Base-by-base conservation (phyloP, 805 yeast species). In the Metschnikowia proteae region DNA sequence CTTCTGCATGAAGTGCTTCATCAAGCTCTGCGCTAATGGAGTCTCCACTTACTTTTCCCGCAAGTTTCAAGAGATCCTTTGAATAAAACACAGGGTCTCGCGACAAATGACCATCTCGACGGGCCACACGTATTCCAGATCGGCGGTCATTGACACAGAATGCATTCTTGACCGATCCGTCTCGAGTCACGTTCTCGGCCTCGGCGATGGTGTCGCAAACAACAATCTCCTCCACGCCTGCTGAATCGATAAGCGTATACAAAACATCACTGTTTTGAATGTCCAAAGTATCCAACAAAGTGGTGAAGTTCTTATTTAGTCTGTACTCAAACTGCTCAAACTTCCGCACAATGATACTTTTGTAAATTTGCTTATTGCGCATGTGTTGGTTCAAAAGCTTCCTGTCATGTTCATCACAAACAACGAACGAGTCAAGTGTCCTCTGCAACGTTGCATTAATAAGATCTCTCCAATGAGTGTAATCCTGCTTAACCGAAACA, bases 401-500 rank as follows among this genome's bases (percentile, higher is more conserved):
- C 38, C 82, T 73, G 61, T 92, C 98, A 28, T 73, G 73, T 40
- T 72, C 78, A 59, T 78, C 80, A 32, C 79, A 73, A 1, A 88
- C 96, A 32, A 87, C 71, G 64, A 88, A 89, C 0, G 88, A 73
- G 35, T 75, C 80, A 6, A 87, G 63, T 0, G 79, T 64, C 7
- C 68, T 65, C 2, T 74, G 74, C 29, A 89, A 61, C 1, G 73
- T 60, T 0, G 79, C 64, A 57, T 88, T 95, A 5, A 91, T 60
- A 4, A 85, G 64, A 25, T 76, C 76, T 4, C 75, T 66, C 89
- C 89, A 91, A 28, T 69, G 62, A 22, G 73, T 66, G 56, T 66
- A 79, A 6, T 76, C 82, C 1, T 67, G 62, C 58, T 81, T 85
- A 10, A 92, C 69, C 4, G 78, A 71, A 2, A 89, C 71, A 50